Percentiles rank a stretch among this genome's conserved stretches.
phyloP scores from a whole-genome alignment of 192 early-diverging fungal species.

The Coemansia sp. region DNA sequence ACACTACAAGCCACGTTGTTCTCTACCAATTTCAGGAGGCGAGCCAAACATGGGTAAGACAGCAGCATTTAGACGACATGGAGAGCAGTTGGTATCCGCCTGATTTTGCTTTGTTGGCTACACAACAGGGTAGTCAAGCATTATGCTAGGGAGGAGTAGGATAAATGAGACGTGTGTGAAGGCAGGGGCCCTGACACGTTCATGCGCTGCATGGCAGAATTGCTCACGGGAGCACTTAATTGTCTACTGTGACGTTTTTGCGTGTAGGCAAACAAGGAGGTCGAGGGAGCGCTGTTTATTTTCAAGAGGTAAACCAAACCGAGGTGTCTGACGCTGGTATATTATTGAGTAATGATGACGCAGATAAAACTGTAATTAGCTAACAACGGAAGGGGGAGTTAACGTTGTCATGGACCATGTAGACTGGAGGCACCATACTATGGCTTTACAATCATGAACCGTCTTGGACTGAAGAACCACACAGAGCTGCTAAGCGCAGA shows the following conservation, averaged over 20 bases:
- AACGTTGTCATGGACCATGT: not conserved
- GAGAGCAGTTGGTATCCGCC: not conserved
- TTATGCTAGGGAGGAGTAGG: too few relatives aligned
- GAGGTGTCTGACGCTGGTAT: too few relatives aligned
- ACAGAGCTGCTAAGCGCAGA: conserved; percentile 63
- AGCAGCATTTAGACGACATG: not conserved
- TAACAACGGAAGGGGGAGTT: too few relatives aligned
- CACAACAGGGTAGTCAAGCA: too few relatives aligned
- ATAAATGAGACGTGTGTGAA: not conserved
- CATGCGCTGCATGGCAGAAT: too few relatives aligned
- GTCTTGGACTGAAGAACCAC: conserved; percentile 80
- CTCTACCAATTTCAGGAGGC: conserved; percentile 83
- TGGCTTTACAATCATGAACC: conserved; percentile 86
- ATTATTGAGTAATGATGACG: too few relatives aligned
- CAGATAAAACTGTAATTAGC: too few relatives aligned
- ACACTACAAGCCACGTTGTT: conserved; percentile 82
- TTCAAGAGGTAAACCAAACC: conserved; percentile 61
- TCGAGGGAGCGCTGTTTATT: conserved; percentile 91
- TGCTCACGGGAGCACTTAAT: too few relatives aligned
- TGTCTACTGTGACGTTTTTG: conserved; percentile 1
- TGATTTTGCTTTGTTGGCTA: not conserved
- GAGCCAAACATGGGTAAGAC: conserved; percentile 73
- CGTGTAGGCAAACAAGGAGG: conserved; percentile 77
- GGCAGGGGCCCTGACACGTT: too few relatives aligned
- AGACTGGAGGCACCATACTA: conserved; percentile 59